These are phyloP conservation scores for Fusarium sp. DNA, from an alignment of 2,329 filamentous ascomycete species.

Conservation along the genomic window DNA sequence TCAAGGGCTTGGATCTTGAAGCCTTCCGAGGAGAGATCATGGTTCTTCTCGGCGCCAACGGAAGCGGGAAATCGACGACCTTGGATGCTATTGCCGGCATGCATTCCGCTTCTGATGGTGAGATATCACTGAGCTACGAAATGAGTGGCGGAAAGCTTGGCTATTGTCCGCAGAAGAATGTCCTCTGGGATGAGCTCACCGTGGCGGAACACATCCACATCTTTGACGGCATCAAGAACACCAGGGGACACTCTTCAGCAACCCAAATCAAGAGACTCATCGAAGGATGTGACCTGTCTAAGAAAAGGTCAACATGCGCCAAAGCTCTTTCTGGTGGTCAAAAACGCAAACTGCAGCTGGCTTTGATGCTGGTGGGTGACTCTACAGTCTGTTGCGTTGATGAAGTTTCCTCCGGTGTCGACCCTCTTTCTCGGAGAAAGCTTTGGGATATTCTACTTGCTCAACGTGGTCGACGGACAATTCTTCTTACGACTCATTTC, in stretches of 20 bases:
- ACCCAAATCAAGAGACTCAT: slow-evolving; percentile 58
- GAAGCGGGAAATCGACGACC: slow-evolving; percentile 82
- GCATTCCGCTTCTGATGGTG: slow-evolving; percentile 48
- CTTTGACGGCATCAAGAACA: slow-evolving; percentile 11
- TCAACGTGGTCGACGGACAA: slow-evolving; percentile 77
- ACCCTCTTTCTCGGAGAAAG: slow-evolving; percentile 79
- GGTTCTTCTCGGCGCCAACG: slow-evolving; percentile 81
- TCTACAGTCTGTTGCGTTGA: slow-evolving; percentile 58
- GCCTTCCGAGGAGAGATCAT: slow-evolving; percentile 78
- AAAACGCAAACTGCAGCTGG: slow-evolving; percentile 83
- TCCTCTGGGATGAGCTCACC: slow-evolving; percentile 18
- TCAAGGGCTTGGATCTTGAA: slow-evolving; percentile 72
- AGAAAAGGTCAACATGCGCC: slow-evolving; percentile 71
- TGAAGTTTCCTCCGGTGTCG: slow-evolving; percentile 76
- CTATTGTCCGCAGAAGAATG: slow-evolving; percentile 15
- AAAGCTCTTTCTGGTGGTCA: slow-evolving; percentile 82
- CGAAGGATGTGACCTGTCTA: slow-evolving; percentile 70
- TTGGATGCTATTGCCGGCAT: slow-evolving; percentile 81
- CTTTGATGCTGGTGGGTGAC: slow-evolving; percentile 87
- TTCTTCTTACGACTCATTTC: slow-evolving; percentile 85
- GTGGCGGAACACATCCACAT: slow-evolving; percentile 10
- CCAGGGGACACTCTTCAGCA: background rate
- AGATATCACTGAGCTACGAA: slow-evolving; percentile 26
- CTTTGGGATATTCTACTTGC: slow-evolving; percentile 88
- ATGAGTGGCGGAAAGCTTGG: background rate